Evolutionary conservation across 2,329 filamentous ascomycete species (phyloP), one percentile per base, ranked within the genome.

Genomic region (Fonsecaea erecta): DNA sequence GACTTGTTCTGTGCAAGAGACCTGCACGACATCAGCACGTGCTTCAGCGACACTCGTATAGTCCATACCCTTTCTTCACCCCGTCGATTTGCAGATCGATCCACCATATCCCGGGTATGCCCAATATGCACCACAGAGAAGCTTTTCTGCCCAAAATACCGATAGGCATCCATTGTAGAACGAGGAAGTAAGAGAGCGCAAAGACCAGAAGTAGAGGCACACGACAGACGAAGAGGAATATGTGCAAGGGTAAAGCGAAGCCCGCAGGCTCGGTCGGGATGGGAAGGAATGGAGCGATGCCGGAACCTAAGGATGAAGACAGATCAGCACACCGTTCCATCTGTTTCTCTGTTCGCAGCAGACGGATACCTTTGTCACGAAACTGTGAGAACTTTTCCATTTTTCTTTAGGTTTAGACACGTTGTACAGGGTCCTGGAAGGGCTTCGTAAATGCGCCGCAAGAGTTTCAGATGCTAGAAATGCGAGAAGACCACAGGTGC

Each of bases 371-470:
- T 87, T 90, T 88, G 79, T 97, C 93, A 73, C 93, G 89, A 75
- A 92, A 97, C 77, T 96, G 92, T 63, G 91, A 94, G 77, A 92
- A 97, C 78, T 96, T 97, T 83, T 97, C 93, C 93, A 97, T 97
- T 24, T 48, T 48, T 24, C 21, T 21, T 48, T 24, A 8, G 1
- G 18, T 24, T 51, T 32, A 53, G 26, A 21, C 8, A 16, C 9
- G 32, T 28, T 24, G 62, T 24, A 24, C 43, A 24, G 43, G 14
- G 32, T 55, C 65, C 62, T 51, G 18, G n/a, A 43, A 53, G 26
- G 12, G 18, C 28, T 52, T 43, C 37, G 51, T n/a, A 40, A 35
- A 43, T n/a, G 48, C 26, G 53, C 59, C 35, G 43, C 43, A 24
- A 24, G 43, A 48, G 43, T 48, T 18, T 48, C 43, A 48, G 11